phyloP scores from a whole-genome alignment of 2,329 filamentous ascomycete genomes.

The Madurella fahalii region DNA sequence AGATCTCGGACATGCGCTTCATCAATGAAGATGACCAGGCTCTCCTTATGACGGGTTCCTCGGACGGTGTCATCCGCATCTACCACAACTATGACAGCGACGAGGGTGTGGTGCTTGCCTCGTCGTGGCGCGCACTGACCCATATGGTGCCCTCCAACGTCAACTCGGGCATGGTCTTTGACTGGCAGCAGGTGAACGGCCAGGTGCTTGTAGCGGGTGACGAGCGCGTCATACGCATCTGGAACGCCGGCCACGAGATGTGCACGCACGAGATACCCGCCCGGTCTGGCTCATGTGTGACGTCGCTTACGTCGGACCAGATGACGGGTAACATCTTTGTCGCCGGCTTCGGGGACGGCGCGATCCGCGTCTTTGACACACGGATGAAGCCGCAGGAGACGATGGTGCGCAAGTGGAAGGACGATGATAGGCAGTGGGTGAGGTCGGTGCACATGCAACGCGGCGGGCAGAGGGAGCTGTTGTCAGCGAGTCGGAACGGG shows the following conservation, averaged over 20 bases:
- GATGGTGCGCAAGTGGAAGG: constrained; percentile 96
- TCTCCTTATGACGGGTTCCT: constrained; percentile 89
- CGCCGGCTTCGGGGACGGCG: constrained; percentile 93
- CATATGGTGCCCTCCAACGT: constrained; percentile 92
- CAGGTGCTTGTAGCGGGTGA: constrained; percentile 94
- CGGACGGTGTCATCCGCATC: constrained; percentile 88
- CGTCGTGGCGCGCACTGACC: constrained; percentile 85
- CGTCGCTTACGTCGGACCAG: constrained; percentile 92
- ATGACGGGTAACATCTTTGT: constrained; percentile 96
- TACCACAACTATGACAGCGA: constrained; percentile 87
- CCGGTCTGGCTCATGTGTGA: constrained; percentile 91
- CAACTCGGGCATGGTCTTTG: constrained; percentile 93
- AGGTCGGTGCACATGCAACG: constrained; percentile 96
- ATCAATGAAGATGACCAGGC: constrained; percentile 99
- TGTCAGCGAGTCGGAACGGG: constrained; percentile 86
- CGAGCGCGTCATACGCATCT: constrained; percentile 90
- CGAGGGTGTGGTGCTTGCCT: constrained; percentile 75
- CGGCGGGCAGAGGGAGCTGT: constrained; percentile 83
- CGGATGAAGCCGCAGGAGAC: constrained; percentile 77
- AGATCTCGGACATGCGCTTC: constrained; percentile 91
- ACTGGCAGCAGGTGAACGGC: constrained; percentile 98
- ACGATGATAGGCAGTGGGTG: constrained; percentile 87
- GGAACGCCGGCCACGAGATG: constrained; percentile 91
- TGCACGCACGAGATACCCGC: constrained; percentile 93
- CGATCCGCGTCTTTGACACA: constrained; percentile 90